phyloP scores from a whole-genome alignment of 1,139 yeast species.

The Taphrina deformans region DNA sequence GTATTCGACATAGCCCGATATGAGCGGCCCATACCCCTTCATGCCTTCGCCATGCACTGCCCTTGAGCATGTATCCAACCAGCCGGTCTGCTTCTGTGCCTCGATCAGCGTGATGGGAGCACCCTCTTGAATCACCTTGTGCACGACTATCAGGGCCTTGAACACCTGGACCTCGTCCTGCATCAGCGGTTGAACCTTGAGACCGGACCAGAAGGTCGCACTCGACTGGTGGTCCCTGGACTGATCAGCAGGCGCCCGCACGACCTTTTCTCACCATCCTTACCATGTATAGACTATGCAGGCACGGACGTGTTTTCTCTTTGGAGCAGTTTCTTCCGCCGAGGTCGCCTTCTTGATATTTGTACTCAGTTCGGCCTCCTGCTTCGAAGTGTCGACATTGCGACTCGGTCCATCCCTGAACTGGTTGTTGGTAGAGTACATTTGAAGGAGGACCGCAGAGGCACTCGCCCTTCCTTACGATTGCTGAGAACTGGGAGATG shows the following conservation, averaged over 20 bases:
- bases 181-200: constrained; percentile 77
- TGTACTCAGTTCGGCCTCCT: constrained; percentile 49
- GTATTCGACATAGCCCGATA: constrained; percentile 72
- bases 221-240: constrained; percentile 95
- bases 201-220: constrained; percentile 79
- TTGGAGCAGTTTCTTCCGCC: constrained; percentile 86
- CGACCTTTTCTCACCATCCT: not conserved
- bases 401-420: constrained; percentile 32
- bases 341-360: constrained; percentile 85
- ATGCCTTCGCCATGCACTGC: constrained; percentile 43
- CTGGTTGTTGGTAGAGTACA: constrained; percentile 32
- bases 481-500: too few relatives aligned
- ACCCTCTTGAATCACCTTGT: constrained; percentile 95
- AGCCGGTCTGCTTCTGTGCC: constrained; percentile 69
- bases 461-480: too few relatives aligned
- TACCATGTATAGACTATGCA: constrained; percentile 34
- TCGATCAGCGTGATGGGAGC: constrained; percentile 82
- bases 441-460: not conserved
- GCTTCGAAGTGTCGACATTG: constrained; percentile 29
- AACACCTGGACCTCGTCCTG: constrained; percentile 80
- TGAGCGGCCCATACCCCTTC: constrained; percentile 66
- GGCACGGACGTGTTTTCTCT: constrained; percentile 78
- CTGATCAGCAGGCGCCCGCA: constrained; percentile 45
- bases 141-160: constrained; percentile 83
- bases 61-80: constrained; percentile 59